A percentile compares a stretch with the other conserved stretches of the same genome.
Evolutionary conservation across 306 rosid genomes (phyloP).

Genomic region (Arachis hypogaea): DNA sequence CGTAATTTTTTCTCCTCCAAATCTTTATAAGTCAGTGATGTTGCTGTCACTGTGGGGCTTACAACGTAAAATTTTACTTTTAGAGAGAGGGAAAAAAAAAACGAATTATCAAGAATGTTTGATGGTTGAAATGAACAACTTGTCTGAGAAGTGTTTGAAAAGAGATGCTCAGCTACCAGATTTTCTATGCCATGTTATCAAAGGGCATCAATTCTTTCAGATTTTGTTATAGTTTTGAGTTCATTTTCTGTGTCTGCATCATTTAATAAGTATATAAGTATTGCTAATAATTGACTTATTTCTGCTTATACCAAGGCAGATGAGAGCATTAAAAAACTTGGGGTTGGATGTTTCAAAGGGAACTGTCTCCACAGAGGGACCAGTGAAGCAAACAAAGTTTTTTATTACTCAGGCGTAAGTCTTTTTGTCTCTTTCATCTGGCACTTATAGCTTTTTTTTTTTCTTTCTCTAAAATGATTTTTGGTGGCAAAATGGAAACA

Average conservation of each 20-base stretch:
- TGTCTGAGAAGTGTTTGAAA: slow-evolving; percentile 28
- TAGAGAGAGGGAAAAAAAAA: slow-evolving; percentile 5
- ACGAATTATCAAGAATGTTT: neutral
- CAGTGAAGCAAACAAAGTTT: slow-evolving; percentile 71
- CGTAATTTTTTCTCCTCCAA: neutral
- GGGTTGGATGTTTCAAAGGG: slow-evolving; percentile 96
- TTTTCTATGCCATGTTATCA: slow-evolving; percentile 15
- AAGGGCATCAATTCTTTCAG: slow-evolving; percentile 8
- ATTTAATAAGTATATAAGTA: slow-evolving; percentile 27
- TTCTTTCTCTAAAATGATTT: slow-evolving; percentile 2
- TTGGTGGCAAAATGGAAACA: slow-evolving; percentile 23
- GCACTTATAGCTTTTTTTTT: slow-evolving; percentile 15
- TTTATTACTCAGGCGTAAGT: slow-evolving; percentile 78
- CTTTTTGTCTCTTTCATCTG: slow-evolving; percentile 16
- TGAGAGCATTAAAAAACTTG: slow-evolving; percentile 83
- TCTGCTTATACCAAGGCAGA: slow-evolving; percentile 56
- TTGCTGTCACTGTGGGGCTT: neutral
- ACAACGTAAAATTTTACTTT: neutral
- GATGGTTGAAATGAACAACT: slow-evolving; percentile 28
- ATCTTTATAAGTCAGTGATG: neutral
- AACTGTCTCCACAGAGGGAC: slow-evolving; percentile 79
- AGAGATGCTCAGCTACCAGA: neutral
- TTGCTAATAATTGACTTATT: slow-evolving; percentile 32
- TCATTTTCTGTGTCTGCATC: slow-evolving; percentile 24
- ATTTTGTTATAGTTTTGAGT: slow-evolving; percentile 4